phyloP scores from a whole-genome alignment of 306 rosid genomes.

The Dalbergia cochinchinensis region DNA sequence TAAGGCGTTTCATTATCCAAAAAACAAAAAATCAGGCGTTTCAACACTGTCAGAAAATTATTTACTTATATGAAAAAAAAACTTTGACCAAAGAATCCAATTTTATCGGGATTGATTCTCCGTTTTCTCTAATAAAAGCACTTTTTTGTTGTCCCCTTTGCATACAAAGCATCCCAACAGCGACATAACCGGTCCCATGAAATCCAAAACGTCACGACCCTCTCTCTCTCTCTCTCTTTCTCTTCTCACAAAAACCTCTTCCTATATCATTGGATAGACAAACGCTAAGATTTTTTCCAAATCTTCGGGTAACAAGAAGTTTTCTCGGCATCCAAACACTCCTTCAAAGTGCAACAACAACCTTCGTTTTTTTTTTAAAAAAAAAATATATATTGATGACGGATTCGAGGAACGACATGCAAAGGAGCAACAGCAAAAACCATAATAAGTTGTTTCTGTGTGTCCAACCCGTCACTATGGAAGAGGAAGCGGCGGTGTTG shows the following conservation, averaged over 20 bases:
- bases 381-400: too few relatives aligned
- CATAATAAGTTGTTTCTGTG: neutral
- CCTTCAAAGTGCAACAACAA: neutral
- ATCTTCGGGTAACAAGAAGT: too few relatives aligned
- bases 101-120: conserved; percentile 2
- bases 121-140: neutral
- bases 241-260: neutral
- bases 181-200: neutral
- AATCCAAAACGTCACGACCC: conserved; percentile 23
- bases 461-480: conserved; percentile 16
- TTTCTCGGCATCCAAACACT: neutral
- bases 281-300: neutral
- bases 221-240: neutral
- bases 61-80: neutral
- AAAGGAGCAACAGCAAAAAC: neutral
- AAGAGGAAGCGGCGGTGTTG: neutral
- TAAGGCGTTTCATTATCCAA: too few relatives aligned
- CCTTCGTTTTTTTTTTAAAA: too few relatives aligned
- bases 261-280: neutral
- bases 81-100: neutral
- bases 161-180: neutral
- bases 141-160: neutral
- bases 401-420: neutral
- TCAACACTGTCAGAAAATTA: too few relatives aligned
- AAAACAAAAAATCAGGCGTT: too few relatives aligned